These are phyloP conservation scores for Pythium inflatum DNA, from an alignment of 352 stramenopile genomes.

Conservation along the genomic window DNA sequence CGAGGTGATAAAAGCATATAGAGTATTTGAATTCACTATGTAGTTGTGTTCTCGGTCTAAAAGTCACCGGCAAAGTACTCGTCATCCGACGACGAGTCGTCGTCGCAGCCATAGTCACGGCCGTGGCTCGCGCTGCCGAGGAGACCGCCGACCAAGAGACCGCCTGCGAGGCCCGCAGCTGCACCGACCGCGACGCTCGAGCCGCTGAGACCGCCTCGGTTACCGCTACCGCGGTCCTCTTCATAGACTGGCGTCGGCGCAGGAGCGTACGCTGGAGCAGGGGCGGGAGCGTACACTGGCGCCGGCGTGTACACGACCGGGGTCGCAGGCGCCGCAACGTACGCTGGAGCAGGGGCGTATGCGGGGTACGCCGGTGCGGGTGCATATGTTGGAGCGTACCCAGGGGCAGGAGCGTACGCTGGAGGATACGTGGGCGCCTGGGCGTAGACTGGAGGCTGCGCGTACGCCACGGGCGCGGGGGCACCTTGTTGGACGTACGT, in stretches of 20 bases:
- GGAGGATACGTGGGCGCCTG: no score
- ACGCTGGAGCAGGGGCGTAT: neutral
- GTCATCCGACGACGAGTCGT: neutral
- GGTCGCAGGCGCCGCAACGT: neutral
- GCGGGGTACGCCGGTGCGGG: no score
- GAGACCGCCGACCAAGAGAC: neutral
- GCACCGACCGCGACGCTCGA: neutral
- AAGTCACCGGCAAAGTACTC: conserved; percentile 20
- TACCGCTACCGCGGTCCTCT: neutral
- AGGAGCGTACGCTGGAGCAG: neutral
- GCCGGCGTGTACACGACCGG: neutral
- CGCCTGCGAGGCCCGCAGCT: neutral
- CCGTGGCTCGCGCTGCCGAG: no score
- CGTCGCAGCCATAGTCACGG: neutral
- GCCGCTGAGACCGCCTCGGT: neutral
- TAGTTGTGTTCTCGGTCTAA: no score
- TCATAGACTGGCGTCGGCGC: neutral
- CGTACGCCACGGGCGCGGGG: no score
- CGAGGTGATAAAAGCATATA: no score
- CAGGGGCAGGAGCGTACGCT: no score
- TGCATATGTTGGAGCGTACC: no score
- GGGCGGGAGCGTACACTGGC: neutral
- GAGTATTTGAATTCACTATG: no score
- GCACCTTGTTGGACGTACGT: neutral
- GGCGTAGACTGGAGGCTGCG: no score